Conservation (phyloP, 2,329 filamentous ascomycete genomes). For the Fusarium coicis region DNA sequence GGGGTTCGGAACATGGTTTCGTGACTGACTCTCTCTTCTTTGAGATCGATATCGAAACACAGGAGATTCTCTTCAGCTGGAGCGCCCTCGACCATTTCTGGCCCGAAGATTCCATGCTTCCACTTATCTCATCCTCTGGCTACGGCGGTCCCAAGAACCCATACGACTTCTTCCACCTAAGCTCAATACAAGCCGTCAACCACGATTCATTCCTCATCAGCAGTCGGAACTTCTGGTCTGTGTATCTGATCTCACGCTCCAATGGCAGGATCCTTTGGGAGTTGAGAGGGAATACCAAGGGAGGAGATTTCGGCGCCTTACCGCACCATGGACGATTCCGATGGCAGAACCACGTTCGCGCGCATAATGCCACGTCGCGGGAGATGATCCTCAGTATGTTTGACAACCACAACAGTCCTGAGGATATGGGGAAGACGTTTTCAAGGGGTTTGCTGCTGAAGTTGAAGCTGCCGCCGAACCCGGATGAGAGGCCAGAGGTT, state of each 20-base stretch:
- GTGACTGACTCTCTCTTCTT: conserved; percentile 51
- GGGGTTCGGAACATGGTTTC: conserved; percentile 28
- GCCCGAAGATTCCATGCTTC: conserved; percentile 23
- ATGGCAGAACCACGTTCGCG: conserved; percentile 51
- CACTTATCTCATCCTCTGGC: conserved; percentile 14
- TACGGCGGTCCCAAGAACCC: conserved; percentile 17
- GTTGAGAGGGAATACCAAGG: conserved; percentile 39
- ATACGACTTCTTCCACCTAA: conserved; percentile 44
- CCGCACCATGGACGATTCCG: conserved; percentile 46
- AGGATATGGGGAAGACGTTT: conserved; percentile 7
- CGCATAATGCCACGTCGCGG: conserved; percentile 32
- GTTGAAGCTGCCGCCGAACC: conserved; percentile 30
- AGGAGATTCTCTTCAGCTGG: conserved; percentile 55
- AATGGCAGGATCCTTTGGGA: conserved; percentile 41
- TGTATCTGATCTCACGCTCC: conserved; percentile 34
- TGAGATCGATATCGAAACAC: conserved; percentile 55
- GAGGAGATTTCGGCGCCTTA: conserved; percentile 38
- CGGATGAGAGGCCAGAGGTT: conserved; percentile 8
- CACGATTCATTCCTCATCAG: conserved; percentile 38
- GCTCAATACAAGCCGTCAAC: conserved; percentile 38
- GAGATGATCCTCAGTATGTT: conserved; percentile 47
- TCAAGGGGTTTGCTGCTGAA: conserved; percentile 25
- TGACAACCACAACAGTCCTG: conserved; percentile 48
- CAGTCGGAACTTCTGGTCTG: conserved; percentile 38
- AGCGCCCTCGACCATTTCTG: conserved; percentile 50